Evolutionary conservation across 2,329 filamentous ascomycete genomes (phyloP).

Genomic region (Microsporum audouinii): DNA sequence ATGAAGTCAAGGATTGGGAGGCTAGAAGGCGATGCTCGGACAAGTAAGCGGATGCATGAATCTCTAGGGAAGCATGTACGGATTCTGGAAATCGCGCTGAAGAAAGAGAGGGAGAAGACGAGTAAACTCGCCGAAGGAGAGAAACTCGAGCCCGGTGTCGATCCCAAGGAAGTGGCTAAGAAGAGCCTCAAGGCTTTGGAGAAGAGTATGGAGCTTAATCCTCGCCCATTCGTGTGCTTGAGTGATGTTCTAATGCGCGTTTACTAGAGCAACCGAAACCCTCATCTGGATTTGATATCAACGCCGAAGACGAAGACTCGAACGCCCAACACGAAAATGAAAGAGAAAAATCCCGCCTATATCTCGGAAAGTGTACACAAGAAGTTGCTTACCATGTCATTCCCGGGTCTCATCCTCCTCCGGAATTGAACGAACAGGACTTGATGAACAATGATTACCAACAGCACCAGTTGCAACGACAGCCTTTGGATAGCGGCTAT

Average conservation of each 20-base stretch:
- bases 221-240: neutral
- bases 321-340: constrained; percentile 48
- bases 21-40: constrained; percentile 78
- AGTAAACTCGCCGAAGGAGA: constrained; percentile 42
- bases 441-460: constrained; percentile 35
- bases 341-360: constrained; percentile 51
- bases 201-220: constrained; percentile 23
- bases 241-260: neutral
- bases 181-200: constrained; percentile 31
- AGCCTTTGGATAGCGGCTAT: constrained; percentile 23
- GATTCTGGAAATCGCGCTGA: constrained; percentile 79
- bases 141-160: constrained; percentile 38
- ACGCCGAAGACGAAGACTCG: constrained; percentile 33
- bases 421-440: constrained; percentile 39
- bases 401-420: constrained; percentile 50
- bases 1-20: constrained; percentile 97
- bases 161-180: constrained; percentile 36
- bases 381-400: constrained; percentile 58
- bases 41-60: constrained; percentile 78
- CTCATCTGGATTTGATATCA: constrained; percentile 41
- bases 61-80: constrained; percentile 81
- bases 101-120: constrained; percentile 64
- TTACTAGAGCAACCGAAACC: constrained; percentile 34
- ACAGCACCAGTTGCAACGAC: constrained; percentile 42
- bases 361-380: constrained; percentile 54